Conservation (phyloP, 768 basidiomycete genomes). For the Asterophora lycoperdoides region DNA sequence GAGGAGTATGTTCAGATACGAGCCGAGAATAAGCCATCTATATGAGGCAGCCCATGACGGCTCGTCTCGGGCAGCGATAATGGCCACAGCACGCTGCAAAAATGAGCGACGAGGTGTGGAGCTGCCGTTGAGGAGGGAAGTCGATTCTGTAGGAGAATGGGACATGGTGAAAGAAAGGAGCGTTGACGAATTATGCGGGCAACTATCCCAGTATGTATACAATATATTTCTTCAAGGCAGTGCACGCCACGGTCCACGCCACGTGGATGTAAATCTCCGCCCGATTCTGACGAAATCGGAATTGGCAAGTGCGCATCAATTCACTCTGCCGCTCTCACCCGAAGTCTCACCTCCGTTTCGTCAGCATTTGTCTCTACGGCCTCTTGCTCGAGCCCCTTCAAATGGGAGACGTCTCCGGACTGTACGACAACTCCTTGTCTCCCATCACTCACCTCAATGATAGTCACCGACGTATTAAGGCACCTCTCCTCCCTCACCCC, state of each 20-base stretch:
- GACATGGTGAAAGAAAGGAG: slow-evolving; percentile 26
- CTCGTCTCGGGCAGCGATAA: slow-evolving; percentile 58
- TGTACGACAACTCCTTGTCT: slow-evolving; percentile 40
- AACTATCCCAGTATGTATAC: neutral
- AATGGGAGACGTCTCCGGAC: slow-evolving; percentile 55
- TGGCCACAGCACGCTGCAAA: slow-evolving; percentile 31
- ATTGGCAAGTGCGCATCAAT: neutral
- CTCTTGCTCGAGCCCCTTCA: slow-evolving; percentile 28
- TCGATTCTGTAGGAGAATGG: slow-evolving; percentile 35
- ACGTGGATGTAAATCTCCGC: no score
- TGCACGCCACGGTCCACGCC: slow-evolving; percentile 2
- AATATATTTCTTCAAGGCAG: slow-evolving; percentile 14
- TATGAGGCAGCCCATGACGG: slow-evolving; percentile 58
- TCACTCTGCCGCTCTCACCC: no score
- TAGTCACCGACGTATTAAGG: slow-evolving; percentile 54
- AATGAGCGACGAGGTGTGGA: slow-evolving; percentile 24
- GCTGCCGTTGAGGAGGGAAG: slow-evolving; percentile 46
- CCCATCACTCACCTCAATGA: slow-evolving; percentile 47
- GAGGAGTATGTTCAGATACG: slow-evolving; percentile 74
- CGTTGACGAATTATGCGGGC: neutral
- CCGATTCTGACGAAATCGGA: no score
- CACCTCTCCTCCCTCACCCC: slow-evolving; percentile 35
- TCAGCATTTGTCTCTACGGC: slow-evolving; percentile 52
- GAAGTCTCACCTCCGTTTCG: slow-evolving; percentile 21
- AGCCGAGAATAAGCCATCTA: slow-evolving; percentile 55